These are phyloP conservation scores for Jimgerdemannia lactiflua DNA, from an alignment of 192 early-diverging fungal species.

Conservation along the genomic window DNA sequence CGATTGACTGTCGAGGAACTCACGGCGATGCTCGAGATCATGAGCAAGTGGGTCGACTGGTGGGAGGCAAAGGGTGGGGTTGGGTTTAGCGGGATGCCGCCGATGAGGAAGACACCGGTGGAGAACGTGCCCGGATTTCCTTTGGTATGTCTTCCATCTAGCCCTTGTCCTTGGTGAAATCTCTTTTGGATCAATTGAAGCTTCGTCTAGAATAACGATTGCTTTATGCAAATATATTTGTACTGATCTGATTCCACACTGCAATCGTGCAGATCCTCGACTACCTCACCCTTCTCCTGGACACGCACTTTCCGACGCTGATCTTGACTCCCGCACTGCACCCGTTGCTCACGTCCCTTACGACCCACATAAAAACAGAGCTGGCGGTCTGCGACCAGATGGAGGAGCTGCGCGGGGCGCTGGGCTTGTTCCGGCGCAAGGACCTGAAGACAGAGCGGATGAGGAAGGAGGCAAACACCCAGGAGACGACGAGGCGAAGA, in stretches of 20 bases:
- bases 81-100: neutral
- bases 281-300: neutral
- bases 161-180: neutral
- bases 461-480: neutral
- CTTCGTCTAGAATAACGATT: neutral
- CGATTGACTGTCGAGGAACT: neutral
- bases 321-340: neutral
- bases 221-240: neutral
- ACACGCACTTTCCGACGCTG: neutral
- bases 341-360: neutral
- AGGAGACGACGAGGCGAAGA: neutral
- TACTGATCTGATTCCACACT: neutral
- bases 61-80: neutral
- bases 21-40: neutral
- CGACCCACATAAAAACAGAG: neutral
- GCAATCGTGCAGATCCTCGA: neutral
- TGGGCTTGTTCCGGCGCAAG: constrained; percentile 2
- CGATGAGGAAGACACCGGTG: neutral
- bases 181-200: neutral
- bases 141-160: neutral
- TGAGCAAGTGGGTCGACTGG: neutral
- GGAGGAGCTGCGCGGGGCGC: neutral
- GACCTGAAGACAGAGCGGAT: neutral
- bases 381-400: neutral
- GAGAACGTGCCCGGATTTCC: neutral